A percentile compares a stretch with the other conserved stretches of the same genome.
Conservation (phyloP, 2,329 filamentous ascomycete genomes). For the Neopestalotiopsis sp. region DNA sequence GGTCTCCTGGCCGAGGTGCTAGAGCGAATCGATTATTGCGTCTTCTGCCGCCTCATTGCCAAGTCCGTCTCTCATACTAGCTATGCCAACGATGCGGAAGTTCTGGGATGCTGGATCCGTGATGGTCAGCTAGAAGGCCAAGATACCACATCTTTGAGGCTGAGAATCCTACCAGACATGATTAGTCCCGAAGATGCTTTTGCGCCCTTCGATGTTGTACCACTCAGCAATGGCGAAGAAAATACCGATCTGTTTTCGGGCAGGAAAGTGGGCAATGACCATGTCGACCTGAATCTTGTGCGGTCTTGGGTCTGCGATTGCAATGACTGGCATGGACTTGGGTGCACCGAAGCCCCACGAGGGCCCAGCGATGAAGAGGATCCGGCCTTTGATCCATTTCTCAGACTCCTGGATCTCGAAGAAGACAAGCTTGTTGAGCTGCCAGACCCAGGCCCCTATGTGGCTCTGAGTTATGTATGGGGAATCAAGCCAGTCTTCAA, state of each 20-base stretch:
- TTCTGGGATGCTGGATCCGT: not conserved
- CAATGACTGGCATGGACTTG: not conserved
- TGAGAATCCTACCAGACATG: not conserved
- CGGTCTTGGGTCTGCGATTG: not conserved
- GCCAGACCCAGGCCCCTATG: not conserved
- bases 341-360: not conserved
- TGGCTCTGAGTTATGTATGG: conserved; percentile 21
- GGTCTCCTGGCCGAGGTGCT: conserved; percentile 17
- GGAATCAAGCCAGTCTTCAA: conserved; percentile 14
- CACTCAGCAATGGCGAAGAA: not conserved
- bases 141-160: not conserved
- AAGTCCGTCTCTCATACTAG: conserved; percentile 9
- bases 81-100: not conserved
- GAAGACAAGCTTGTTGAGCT: conserved; percentile 9
- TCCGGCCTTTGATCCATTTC: not conserved
- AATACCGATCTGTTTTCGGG: not conserved
- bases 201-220: not conserved
- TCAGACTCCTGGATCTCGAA: not conserved
- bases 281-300: not conserved
- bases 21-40: conserved; percentile 11
- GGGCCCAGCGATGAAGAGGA: not conserved
- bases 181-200: not conserved
- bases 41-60: conserved; percentile 15
- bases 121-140: not conserved
- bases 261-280: not conserved